Base-by-base conservation (phyloP, 768 basidiomycete genomes). In the Xanthoconium purpureum region DNA sequence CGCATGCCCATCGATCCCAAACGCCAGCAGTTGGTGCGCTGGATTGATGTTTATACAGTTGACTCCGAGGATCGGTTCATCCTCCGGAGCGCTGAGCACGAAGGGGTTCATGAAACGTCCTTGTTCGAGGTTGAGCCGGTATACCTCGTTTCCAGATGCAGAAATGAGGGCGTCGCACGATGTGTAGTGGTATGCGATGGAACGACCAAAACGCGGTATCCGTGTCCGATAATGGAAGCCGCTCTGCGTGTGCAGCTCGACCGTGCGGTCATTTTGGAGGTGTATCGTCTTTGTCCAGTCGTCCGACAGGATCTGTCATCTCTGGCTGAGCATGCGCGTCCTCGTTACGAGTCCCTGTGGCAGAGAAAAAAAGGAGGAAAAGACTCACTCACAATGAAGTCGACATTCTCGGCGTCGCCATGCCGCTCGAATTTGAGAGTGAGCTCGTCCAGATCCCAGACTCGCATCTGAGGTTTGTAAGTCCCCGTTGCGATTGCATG, bases 251-350 rank as follows among this genome's bases (percentile, higher is more conserved):
- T 99, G 97, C 6, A 99, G 78, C 66, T 94, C 92, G 53, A 99
- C 72, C 6, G 91, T 91, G n/a, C 97, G 87, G 76, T 98, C 94
- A 48, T 88, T 88, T 80, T 98, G 97, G 3, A 99, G 81, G 70
- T 97, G 94, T 59, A 98, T 80, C n/a, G 91, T 88, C 71, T 98
- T 98, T 8, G 96, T 98, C 96, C 96, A 98, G 77, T 98, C 96
- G 66, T 95, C 91, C 1, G 95, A 98, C 9, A 98, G 79, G 63
- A 93, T 87, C 94, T 97, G 72, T 8, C 57, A 38, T 44, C 14
- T 29, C 38, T 38, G 39, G 13, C 40, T 58, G 51, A 60, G 55
- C 40, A 35, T 39, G 15, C 37, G 36, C 15, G 35, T 40, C 42
- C 35, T 35, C 37, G 4, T n/a, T 17, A n/a, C 56, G 20, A 13